Evolutionary conservation across 495 filamentous ascomycete genomes (phyloP), one percentile per base, ranked within the genome.

Genomic region (Tuber brumale): DNA sequence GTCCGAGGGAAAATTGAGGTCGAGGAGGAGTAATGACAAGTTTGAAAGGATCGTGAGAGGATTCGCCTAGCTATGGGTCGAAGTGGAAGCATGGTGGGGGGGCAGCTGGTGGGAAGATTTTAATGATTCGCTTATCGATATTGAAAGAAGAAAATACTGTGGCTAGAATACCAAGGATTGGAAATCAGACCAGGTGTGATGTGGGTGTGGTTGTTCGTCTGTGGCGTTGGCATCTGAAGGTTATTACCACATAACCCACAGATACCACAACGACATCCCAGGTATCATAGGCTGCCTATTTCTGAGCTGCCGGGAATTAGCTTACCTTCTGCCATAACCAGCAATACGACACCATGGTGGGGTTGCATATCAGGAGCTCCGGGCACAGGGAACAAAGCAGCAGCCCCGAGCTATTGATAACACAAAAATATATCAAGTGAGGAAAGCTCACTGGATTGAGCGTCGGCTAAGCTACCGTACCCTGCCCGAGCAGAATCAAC

Each of bases 141-240:
- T 18, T 37, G 45, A 37, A 21, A 43, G 70, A 61, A 70, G 57
- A 66, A 75, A 73, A 35, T 73, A 44, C 42, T 39, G 31, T 66
- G 57, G 31, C 61, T 43, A 66, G 76, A 66, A 31, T 66, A 31
- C 76, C 78, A 79, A 79, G 78, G 75, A 37, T 79, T 78, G 27
- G 39, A 35, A 79, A 78, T 27, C 31, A 21, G 43, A 75, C 48
- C 23, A 71, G 7, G 27, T 31, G 21, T 16, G 27, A 16, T 31
- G 27, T 31, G 12, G 10, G 14, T 66, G 27, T 66, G n/a, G 57
- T n/a, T 66, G 57, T 12, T 61, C 2, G 12, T 31, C 27, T 31
- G 27, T 66, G 57, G 57, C 57, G n/a, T 57, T 27, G n/a, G 51
- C 6, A 27, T 57, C 8, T 10, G 41, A 42, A 16, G 43, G 43